A percentile compares a stretch with the other conserved stretches of the same genome.
Evolutionary conservation across 108 stramenopile genomes (phyloP).

Genomic region (Cyclostephanos invisitatus): DNA sequence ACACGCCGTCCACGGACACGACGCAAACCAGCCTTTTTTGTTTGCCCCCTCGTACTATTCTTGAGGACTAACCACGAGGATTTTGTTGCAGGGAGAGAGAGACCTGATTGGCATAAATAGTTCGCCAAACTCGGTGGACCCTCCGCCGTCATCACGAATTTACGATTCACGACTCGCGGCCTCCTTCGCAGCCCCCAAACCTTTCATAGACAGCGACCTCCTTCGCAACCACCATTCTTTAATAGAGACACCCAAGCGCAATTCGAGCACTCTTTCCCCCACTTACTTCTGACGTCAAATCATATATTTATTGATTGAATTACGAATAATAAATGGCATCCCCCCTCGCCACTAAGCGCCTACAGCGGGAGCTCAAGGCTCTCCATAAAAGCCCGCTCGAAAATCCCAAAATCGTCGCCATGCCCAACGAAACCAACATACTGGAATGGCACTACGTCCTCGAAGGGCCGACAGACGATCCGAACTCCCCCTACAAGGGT

Average conservation of each 20-base stretch:
- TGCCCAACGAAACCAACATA: constrained; percentile 79
- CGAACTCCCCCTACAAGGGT: constrained; percentile 71
- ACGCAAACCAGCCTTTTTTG: too few relatives aligned
- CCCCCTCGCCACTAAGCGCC: constrained; percentile 75
- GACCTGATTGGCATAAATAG: background rate
- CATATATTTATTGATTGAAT: background rate
- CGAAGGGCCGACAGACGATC: constrained; percentile 70
- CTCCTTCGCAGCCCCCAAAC: background rate
- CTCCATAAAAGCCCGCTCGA: constrained; percentile 77
- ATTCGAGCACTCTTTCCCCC: background rate
- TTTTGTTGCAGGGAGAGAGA: background rate
- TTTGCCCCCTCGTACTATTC: too few relatives aligned
- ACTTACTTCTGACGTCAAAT: background rate
- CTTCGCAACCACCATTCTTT: background rate
- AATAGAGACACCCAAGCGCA: background rate
- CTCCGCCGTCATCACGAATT: background rate
- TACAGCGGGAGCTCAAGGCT: constrained; percentile 76
- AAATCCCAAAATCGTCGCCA: constrained; percentile 71
- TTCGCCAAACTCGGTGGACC: background rate
- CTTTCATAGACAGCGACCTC: too few relatives aligned
- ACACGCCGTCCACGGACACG: too few relatives aligned
- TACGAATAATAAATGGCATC: constrained; percentile 50
- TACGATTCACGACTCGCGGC: background rate
- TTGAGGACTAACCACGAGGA: background rate
- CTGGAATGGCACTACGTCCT: constrained; percentile 97